Evolutionary conservation across 2,329 filamentous ascomycete genomes (phyloP), one percentile per base, ranked within the genome.

Genomic region (Trichoderma polysporum): DNA sequence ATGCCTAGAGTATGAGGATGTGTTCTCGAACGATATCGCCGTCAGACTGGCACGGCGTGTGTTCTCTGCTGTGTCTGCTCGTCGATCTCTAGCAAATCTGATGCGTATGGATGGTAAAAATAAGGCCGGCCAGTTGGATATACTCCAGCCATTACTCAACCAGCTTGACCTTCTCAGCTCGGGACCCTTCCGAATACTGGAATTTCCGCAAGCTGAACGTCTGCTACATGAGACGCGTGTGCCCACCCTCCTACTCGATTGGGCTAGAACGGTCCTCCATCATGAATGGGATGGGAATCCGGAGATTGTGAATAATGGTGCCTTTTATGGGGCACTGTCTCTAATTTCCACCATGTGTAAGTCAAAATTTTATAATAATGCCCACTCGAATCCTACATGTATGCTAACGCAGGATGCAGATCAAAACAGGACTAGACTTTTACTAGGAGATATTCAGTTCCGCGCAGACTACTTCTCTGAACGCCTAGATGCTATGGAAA

Each of bases 241-340:
- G 19, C 86, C 85, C 8, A 86, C 83, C 12, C 75, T 88, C 17
- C 79, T 87, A 6, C 78, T 93, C 29, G 90, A 93, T 72, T 93
- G 90, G 90, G 86, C 90, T 22, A 84, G 91, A 68, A 88, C 90
- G 0, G 84, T 95, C 1, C 86, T 97, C 73, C 79, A 96, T 52
- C 87, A 89, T 65, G 88, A 92, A 69, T 97, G 94, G 94, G 86
- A 94, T 73, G 91, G 92, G 0, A 86, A 86, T 64, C 85, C 91
- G 1, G 85, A 89, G 50, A 85, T 97, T 60, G 82, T 87, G 2
- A 88, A 86, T 64, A 89, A 91, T 72, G 88, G 90, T 33, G 84
- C 90, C 15, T 90, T 93, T 69, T 91, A 92, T 15, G 91, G 92
- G 61, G 92, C 93, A 8, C 79, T 97, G 47, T 87, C 89, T 56